Evolutionary conservation across 2,329 filamentous ascomycete genomes (phyloP).

Genomic region (Xylariaceae sp.): DNA sequence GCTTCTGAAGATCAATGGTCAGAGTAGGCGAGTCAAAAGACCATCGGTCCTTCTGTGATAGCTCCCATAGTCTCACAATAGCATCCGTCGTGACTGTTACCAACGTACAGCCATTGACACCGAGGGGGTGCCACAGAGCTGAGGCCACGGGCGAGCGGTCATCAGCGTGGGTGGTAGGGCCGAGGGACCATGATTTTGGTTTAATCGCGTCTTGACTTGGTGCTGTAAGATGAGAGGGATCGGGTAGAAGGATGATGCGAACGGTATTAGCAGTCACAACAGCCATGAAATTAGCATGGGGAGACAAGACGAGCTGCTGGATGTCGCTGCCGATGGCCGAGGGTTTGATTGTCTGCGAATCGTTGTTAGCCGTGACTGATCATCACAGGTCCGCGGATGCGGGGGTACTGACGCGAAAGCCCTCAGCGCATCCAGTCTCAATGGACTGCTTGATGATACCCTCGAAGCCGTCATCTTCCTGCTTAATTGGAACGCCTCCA

Average conservation of each 20-base stretch:
- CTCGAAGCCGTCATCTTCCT: conserved; percentile 39
- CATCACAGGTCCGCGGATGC: neutral
- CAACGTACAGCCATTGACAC: conserved; percentile 72
- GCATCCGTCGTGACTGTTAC: conserved; percentile 87
- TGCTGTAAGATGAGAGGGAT: conserved; percentile 67
- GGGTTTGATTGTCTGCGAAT: conserved; percentile 62
- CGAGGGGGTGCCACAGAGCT: conserved; percentile 87
- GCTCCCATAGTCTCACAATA: conserved; percentile 83
- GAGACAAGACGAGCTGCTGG: conserved; percentile 78
- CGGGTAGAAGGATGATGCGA: conserved; percentile 80
- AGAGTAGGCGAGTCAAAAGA: conserved; percentile 81
- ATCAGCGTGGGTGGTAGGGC: conserved; percentile 84
- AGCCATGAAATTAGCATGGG: conserved; percentile 73
- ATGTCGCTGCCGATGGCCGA: conserved; percentile 77
- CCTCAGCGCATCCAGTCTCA: conserved; percentile 33
- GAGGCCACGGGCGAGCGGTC: conserved; percentile 76
- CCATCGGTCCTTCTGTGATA: conserved; percentile 77
- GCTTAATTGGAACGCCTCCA: conserved; percentile 41
- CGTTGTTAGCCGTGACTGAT: conserved; percentile 7
- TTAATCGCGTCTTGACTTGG: conserved; percentile 65
- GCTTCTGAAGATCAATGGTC: conserved; percentile 81
- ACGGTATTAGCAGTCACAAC: conserved; percentile 83
- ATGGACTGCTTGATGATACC: conserved; percentile 30
- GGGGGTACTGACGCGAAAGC: conserved; percentile 41
- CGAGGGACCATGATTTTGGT: conserved; percentile 84